Base-by-base conservation (phyloP, 2,329 filamentous ascomycete species). In the Aspergillus hiratsukae region DNA sequence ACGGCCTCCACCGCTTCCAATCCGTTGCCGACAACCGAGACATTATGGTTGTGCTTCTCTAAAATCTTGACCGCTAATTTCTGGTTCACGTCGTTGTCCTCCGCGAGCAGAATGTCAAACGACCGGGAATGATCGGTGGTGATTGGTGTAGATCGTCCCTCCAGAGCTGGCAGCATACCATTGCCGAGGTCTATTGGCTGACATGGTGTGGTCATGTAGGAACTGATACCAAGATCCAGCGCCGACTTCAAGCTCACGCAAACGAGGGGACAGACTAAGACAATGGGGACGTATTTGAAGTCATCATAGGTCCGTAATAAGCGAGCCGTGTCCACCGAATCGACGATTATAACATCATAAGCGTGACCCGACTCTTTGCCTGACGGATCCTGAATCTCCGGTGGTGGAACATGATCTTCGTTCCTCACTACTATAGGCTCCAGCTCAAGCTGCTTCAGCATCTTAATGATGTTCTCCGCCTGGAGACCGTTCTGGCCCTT, bases 31-130 rank as follows among this genome's bases (percentile, higher is more conserved):
- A 96, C 94, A 25, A 99, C 94, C 1, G 76, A 77, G 9, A 78
- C 75, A n/a, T 75, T 75, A 59, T 78, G 76, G 69, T 97, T 92
- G 74, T 97, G 96, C 75, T 97, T 97, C 75, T 97, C 91, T 29
- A 99, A 81, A 64, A 97, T 97, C 80, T 96, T 96, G 66, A 97
- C 92, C 0, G 94, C 94, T 52, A 97, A 80, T 65, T 92, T 87
- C 75, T 99, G 94, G 73, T 99, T 99, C 70, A 99, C 93, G 17
- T 91, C 88, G 71, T 99, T 99, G 77, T 99, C 94, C 75, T 99
- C 94, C 10, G 93, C 94, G 58, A 97, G 81, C 40, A 99, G 80
- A 66, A 99, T 96, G 72, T 96, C 91, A 74, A 97, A 96, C 0
- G 92, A 96, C 70, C 91, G 91, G 11, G 91, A 95, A 72, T 96